Conservation (phyloP, 306 rosid genomes). For the Corylus americana region DNA sequence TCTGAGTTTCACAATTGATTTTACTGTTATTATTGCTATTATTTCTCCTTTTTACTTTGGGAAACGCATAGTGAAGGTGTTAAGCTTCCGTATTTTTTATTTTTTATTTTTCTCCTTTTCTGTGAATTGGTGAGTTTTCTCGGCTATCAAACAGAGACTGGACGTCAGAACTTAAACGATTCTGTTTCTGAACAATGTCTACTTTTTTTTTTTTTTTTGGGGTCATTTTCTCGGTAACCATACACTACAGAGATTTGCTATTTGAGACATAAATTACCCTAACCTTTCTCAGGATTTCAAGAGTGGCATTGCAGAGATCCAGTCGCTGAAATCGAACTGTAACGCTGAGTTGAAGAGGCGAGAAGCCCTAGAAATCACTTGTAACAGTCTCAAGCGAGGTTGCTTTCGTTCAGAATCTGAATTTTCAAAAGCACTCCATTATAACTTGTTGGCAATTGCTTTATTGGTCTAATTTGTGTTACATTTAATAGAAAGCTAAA, state of each 20-base stretch:
- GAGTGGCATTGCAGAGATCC: constrained; percentile 46
- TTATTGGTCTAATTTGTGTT: neutral
- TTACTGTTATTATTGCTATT: too few relatives aligned
- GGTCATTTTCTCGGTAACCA: constrained; percentile 10
- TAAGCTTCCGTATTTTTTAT: too few relatives aligned
- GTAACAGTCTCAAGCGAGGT: constrained; percentile 55
- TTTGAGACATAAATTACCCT: neutral
- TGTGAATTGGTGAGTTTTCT: too few relatives aligned
- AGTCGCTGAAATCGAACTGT: constrained; percentile 42
- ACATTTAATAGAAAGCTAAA: neutral
- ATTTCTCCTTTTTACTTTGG: too few relatives aligned
- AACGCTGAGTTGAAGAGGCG: constrained; percentile 52
- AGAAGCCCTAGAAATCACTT: constrained; percentile 54
- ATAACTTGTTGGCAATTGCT: neutral
- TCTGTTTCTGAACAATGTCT: too few relatives aligned
- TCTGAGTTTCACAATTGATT: neutral
- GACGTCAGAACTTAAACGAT: too few relatives aligned
- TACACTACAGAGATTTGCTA: neutral
- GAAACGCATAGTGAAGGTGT: too few relatives aligned
- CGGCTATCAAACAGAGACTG: too few relatives aligned
- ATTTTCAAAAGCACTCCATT: neutral
- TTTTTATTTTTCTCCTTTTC: too few relatives aligned
- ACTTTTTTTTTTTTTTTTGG: too few relatives aligned
- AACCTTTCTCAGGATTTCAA: constrained; percentile 51
- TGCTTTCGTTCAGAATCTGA: neutral